Evolutionary conservation across 345 rosid genomes (phyloP).

Genomic region (Raphanus raphanistrum): DNA sequence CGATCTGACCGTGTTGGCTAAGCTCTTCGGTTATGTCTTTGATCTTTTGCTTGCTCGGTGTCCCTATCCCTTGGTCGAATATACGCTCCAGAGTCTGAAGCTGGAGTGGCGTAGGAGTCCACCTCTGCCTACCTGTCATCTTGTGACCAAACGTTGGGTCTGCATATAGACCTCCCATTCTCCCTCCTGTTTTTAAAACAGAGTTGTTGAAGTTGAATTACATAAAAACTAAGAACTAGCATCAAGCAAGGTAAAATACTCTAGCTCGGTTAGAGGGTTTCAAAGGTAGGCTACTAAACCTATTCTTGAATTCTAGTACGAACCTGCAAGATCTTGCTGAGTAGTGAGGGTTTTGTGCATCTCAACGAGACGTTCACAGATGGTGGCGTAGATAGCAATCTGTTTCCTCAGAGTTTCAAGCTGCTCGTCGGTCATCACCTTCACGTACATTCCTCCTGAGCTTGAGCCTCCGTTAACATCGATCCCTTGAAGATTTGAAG

Average conservation of each 20-base stretch:
- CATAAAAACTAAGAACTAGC: constrained; percentile 10
- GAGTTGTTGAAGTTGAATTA: not conserved
- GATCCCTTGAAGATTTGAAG: constrained; percentile 37
- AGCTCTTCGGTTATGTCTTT: constrained; percentile 88
- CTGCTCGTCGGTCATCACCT: constrained; percentile 98
- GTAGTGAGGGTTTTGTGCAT: constrained; percentile 90
- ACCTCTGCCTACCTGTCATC: constrained; percentile 92
- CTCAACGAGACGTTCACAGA: constrained; percentile 93
- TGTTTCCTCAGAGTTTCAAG: constrained; percentile 86
- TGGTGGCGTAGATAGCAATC: constrained; percentile 89
- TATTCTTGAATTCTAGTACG: not conserved
- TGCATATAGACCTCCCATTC: constrained; percentile 56
- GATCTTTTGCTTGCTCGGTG: constrained; percentile 97
- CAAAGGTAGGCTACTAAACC: not conserved
- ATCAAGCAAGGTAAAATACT: not conserved
- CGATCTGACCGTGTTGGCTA: constrained; percentile 90
- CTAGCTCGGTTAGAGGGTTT: not conserved
- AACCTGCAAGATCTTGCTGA: constrained; percentile 93
- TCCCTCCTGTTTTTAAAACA: constrained; percentile 54
- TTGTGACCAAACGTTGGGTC: constrained; percentile 63
- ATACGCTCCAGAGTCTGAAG: constrained; percentile 89
- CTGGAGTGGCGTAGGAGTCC: constrained; percentile 96
- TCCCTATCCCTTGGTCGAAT: constrained; percentile 91
- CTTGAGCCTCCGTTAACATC: constrained; percentile 31
- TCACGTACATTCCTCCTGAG: constrained; percentile 62